Evolutionary conservation across 2,329 filamentous ascomycete genomes (phyloP).

Genomic region (Tympanopsis confertula): DNA sequence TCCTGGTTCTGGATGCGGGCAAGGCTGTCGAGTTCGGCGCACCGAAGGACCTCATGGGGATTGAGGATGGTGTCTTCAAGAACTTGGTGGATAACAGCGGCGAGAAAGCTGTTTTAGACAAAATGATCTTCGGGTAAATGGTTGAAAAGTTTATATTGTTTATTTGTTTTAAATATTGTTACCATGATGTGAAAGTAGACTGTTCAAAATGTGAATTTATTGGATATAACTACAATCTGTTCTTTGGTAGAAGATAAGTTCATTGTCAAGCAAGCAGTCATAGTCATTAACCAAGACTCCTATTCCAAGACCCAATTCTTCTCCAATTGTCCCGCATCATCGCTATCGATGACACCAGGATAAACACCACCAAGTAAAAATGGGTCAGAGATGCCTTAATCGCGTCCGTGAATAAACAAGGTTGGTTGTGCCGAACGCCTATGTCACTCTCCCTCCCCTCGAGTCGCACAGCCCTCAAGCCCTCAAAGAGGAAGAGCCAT

Average conservation of each 20-base stretch:
- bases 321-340: too few relatives aligned
- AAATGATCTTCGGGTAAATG: background rate
- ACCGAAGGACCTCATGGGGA: slow-evolving; percentile 23
- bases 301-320: too few relatives aligned
- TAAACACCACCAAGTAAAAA: background rate
- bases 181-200: too few relatives aligned
- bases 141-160: background rate
- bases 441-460: slow-evolving; percentile 73
- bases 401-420: slow-evolving; percentile 98
- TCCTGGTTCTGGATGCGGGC: slow-evolving; percentile 37
- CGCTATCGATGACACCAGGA: too few relatives aligned
- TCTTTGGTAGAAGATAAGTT: too few relatives aligned
- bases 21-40: slow-evolving; percentile 29
- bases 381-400: slow-evolving; percentile 87
- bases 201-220: too few relatives aligned
- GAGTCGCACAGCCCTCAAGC: slow-evolving; percentile 73
- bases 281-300: too few relatives aligned
- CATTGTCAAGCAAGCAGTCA: too few relatives aligned
- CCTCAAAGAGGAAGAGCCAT: slow-evolving; percentile 79
- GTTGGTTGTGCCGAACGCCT: slow-evolving; percentile 95
- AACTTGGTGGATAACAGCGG: background rate
- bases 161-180: background rate
- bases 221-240: too few relatives aligned
- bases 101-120: background rate
- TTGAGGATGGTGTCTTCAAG: background rate